A percentile compares a stretch with the other conserved stretches of the same genome.
Evolutionary conservation across 1,284 basidiomycete genomes (phyloP).

Genomic region (Marasmius oreades): DNA sequence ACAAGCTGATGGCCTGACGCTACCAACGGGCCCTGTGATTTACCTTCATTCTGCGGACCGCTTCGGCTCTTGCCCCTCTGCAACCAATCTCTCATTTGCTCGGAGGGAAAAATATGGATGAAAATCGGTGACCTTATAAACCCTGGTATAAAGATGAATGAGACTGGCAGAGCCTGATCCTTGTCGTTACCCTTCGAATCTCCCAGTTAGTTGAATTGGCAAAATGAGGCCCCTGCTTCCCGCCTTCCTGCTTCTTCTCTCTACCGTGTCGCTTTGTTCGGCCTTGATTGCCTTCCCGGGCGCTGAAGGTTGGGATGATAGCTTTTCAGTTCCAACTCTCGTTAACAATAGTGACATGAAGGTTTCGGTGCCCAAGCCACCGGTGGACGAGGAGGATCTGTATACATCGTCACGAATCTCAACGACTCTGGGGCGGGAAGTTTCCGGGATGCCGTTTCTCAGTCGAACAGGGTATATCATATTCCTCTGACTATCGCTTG

Average conservation of each 20-base stretch:
- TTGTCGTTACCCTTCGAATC: neutral
- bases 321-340: neutral
- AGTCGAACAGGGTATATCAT: conserved; percentile 25
- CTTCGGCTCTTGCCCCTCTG: neutral
- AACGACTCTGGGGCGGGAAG: conserved; percentile 31
- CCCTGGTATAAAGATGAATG: neutral
- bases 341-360: conserved; percentile 4
- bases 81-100: neutral
- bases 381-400: conserved; percentile 31
- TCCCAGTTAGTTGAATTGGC: neutral
- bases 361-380: conserved; percentile 32
- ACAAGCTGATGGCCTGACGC: no score
- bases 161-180: neutral
- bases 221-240: neutral
- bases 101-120: neutral
- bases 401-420: conserved; percentile 32
- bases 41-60: neutral
- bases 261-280: conserved; percentile 13
- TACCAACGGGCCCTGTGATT: no score
- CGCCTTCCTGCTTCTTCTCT: conserved; percentile 6
- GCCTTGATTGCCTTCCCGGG: conserved; percentile 29
- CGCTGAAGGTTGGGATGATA: conserved; percentile 23
- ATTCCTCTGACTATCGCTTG: neutral
- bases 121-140: neutral
- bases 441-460: conserved; percentile 33